A percentile compares a stretch with the other conserved stretches of the same genome.
These are phyloP conservation scores for Artemisia tridentata DNA, from an alignment of 129 eudicot genomes.

Conservation along the genomic window DNA sequence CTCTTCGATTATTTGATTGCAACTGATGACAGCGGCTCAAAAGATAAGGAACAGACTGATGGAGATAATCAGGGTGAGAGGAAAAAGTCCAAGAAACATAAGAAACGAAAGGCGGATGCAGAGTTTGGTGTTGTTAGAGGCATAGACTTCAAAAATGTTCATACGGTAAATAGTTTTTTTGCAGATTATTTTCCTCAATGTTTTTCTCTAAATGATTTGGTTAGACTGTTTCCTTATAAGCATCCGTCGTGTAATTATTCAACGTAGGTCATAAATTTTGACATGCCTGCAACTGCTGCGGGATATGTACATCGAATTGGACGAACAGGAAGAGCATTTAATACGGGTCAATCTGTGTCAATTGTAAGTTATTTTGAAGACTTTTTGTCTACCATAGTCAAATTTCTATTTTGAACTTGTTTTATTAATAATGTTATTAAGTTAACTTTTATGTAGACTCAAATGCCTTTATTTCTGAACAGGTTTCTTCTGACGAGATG, in stretches of 20 bases:
- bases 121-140: constrained; percentile 99
- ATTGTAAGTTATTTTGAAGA: constrained; percentile 52
- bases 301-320: constrained; percentile 97
- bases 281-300: constrained; percentile 84
- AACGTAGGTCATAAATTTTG: constrained; percentile 79
- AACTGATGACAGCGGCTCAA: constrained; percentile 71
- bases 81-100: constrained; percentile 54
- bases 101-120: constrained; percentile 61
- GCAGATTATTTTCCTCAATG: background rate
- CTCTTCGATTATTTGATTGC: constrained; percentile 92
- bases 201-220: background rate
- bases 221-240: background rate
- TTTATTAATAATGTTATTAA: background rate
- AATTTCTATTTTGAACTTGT: background rate
- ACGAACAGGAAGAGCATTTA: constrained; percentile 94
- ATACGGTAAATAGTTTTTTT: constrained; percentile 58
- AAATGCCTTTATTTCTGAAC: constrained; percentile 16
- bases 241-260: constrained; percentile 1
- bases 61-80: constrained; percentile 39
- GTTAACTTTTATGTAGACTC: background rate
- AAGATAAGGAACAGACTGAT: constrained; percentile 55
- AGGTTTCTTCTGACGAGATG: constrained; percentile 86
- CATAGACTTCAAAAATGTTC: constrained; percentile 92
- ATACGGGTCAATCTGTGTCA: constrained; percentile 89
- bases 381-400: background rate